These are phyloP conservation scores for Neckera pumila DNA, from an alignment of 225 moss, liverwort and hornwort species.

Conservation along the genomic window DNA sequence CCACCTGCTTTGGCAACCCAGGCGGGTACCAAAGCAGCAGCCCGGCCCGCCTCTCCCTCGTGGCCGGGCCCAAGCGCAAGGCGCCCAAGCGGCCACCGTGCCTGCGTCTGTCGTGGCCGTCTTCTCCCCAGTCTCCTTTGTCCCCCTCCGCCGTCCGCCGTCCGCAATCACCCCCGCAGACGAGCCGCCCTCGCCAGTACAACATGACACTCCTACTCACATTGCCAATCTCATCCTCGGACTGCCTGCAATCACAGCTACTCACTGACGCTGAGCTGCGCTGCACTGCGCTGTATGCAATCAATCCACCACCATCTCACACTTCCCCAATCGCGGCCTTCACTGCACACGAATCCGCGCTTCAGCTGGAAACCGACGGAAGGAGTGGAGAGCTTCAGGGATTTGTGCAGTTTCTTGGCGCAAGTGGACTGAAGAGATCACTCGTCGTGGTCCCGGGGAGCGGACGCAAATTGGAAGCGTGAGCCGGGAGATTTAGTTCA, in stretches of 20 bases:
- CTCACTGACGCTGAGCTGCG: neutral
- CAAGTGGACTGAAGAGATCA: neutral
- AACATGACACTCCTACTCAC: neutral
- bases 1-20: neutral
- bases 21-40: neutral
- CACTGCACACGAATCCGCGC: neutral
- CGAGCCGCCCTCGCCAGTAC: neutral
- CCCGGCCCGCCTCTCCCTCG: neutral
- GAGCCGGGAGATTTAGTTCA: neutral
- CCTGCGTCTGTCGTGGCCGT: slow-evolving; percentile 35
- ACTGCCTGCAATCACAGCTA: neutral
- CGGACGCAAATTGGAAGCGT: neutral
- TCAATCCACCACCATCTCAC: neutral
- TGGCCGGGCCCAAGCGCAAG: slow-evolving; percentile 29
- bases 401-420: neutral
- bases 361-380: neutral
- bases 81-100: slow-evolving; percentile 40
- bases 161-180: neutral
- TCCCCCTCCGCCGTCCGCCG: neutral
- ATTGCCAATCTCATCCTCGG: neutral
- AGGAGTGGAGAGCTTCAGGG: too few species aligned
- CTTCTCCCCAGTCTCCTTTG: slow-evolving; percentile 4
- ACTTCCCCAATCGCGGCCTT: neutral
- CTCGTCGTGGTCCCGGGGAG: neutral
- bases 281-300: neutral